Base-by-base conservation (phyloP, 345 rosid species). In the Sapria himalayana region DNA sequence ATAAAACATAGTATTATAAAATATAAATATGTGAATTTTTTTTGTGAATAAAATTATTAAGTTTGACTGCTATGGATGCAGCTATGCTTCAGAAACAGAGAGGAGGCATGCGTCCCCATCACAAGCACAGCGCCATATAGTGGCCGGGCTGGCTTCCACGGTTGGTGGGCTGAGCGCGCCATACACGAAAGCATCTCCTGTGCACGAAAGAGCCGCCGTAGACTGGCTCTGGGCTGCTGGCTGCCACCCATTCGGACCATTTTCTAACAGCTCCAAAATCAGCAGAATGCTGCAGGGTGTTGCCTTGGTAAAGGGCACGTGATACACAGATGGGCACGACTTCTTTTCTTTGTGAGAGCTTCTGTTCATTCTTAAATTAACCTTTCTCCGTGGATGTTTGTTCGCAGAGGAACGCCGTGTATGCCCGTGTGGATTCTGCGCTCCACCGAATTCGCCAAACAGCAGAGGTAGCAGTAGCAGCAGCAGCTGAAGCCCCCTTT, bases 221-320 rank as follows among this genome's bases (percentile, higher is more conserved):
- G 76, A 80, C 60, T 84, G 93, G 99, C 85, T 91, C 5, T 84
- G 95, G 92, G 81, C 99, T 25, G 52, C 78, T 17, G 92, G 99
- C 49, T 84, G 93, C 59, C 99, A 91, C 52, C 93, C 95, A 16
- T 84, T 84, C 59, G 99, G 95, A 58, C 95, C 95, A 17, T 80
- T 80, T 64, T 79, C 99, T 33, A 84, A 91, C 60, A 52, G 76
- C 64, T 74, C 95, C 21, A 53, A 52, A 48, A 57, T 84, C 45
- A 91, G 99, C 62, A 78, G 66, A 69, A 71, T 80, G 70, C 92
- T 80, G 51, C 76, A 73, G 46, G 99, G 80, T 62, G 93, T 80
- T 62, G 95, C 95, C 18, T 55, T 74, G 74, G 95, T 91, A 57
- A 57, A 55, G 20, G n/a, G n/a, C n/a, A n/a, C n/a, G n/a, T n/a